Evolutionary conservation across 352 stramenopile genomes (phyloP), one percentile per base, ranked within the genome.

Genomic region (Phytopythium delawarense): DNA sequence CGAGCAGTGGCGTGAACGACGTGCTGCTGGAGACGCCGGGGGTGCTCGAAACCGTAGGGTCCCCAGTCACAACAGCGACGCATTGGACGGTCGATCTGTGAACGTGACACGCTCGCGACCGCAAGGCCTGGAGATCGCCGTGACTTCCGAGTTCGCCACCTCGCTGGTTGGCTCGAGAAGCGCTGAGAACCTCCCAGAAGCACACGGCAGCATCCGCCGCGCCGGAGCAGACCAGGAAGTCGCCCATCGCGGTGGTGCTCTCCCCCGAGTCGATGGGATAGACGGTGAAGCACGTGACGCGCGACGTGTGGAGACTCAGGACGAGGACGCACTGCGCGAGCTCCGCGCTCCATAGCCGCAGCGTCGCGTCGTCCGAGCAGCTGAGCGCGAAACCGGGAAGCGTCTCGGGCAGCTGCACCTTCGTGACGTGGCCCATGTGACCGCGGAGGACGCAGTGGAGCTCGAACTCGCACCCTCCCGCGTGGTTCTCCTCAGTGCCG

Each of bases 21-120:
- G 56, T n/a, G 7, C 66, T 53, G 16, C 34, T 7, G 2, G 32
- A 62, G 20, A 23, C 49, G n/a, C 44, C 60, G 11, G 16, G 21
- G 4, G 28, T 34, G 48, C 9, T 35, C 13, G 48, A 34, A 18
- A 59, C 49, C 1, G 69, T 7, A 1, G 37, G 12, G 40, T 50
- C 54, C 4, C 7, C 63, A 25, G 46, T 59, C 60, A 69, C 65
- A 12, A 69, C 57, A 18, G 64, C 54, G 23, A 92, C 70, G 25
- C 69, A 76, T 60, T 91, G 84, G 2, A 92, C 71, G 0, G 84
- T 90, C 16, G 72, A 61, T 6, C 65, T 75, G 62, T 91, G 84
- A 6, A 74, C 63, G 32, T 68, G 74, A 56, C 77, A 81, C 28
- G 40, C n/a, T 16, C 54, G 40, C 35, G 35, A 50, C 5, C 40